A percentile compares a stretch with the other conserved stretches of the same genome.
phyloP scores from a whole-genome alignment of 2,329 filamentous ascomycete species.

The Sarocladiaceae sp. region DNA sequence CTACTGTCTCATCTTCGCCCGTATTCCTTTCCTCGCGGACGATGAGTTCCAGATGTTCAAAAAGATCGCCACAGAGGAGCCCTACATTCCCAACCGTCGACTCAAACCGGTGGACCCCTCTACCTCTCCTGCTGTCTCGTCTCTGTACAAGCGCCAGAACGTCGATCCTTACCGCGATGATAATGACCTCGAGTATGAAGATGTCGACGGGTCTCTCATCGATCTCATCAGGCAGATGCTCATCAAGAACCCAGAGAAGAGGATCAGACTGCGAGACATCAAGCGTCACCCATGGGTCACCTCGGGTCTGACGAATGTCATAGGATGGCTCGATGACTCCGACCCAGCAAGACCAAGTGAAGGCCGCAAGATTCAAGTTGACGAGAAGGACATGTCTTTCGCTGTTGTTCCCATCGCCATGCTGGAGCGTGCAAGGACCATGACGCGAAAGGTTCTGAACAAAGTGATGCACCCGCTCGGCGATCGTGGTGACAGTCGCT shows the following conservation, averaged over 20 bases:
- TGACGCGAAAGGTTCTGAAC: constrained; percentile 60
- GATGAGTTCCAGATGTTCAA: constrained; percentile 90
- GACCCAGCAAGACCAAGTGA: constrained; percentile 73
- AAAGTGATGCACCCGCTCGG: constrained; percentile 57
- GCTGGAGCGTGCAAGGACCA: constrained; percentile 76
- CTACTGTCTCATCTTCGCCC: constrained; percentile 90
- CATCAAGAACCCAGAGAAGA: constrained; percentile 79
- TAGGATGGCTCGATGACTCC: constrained; percentile 87
- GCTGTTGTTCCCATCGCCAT: constrained; percentile 88
- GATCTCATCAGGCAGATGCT: constrained; percentile 77
- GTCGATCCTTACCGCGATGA: constrained; percentile 66
- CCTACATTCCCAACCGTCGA: constrained; percentile 77
- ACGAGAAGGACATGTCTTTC: constrained; percentile 80
- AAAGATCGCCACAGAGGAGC: constrained; percentile 86
- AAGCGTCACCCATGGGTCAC: constrained; percentile 93
- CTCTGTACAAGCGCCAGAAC: constrained; percentile 51
- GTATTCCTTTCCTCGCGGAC: constrained; percentile 86
- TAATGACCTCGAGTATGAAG: constrained; percentile 76
- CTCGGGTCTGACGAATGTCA: constrained; percentile 65
- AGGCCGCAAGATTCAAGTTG: constrained; percentile 84
- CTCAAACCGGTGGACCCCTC: constrained; percentile 67
- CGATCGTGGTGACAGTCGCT: constrained; percentile 49
- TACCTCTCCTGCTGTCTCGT: constrained; percentile 48
- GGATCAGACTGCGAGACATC: constrained; percentile 85
- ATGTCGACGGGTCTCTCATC: constrained; percentile 70